Percentiles rank a stretch among this genome's conserved stretches.
phyloP scores from a whole-genome alignment of 352 stramenopile genomes.

The Globisporangium radiosum region DNA sequence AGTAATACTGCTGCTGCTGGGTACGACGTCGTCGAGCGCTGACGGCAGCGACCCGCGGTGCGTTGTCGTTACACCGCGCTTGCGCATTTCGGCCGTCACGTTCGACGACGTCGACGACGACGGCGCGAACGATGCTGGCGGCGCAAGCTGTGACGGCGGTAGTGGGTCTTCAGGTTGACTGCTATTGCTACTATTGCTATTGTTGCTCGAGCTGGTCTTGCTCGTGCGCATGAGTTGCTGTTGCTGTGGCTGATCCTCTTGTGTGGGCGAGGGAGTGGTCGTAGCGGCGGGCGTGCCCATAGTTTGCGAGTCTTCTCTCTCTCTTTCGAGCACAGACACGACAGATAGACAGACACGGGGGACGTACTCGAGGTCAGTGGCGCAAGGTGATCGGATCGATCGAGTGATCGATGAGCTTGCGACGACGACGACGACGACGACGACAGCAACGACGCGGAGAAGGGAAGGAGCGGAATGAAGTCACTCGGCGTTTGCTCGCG shows the following conservation, averaged over 20 bases:
- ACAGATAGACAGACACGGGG: no score
- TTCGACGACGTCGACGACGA: conserved; percentile 13
- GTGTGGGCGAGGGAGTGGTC: neutral
- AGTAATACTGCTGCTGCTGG: neutral
- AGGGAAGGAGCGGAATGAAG: conserved; percentile 1
- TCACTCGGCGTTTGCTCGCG: neutral
- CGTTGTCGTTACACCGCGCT: conserved; percentile 6
- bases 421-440: no score
- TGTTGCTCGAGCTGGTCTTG: neutral
- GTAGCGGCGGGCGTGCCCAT: conserved; percentile 6
- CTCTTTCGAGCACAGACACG: no score
- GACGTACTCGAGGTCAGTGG: no score
- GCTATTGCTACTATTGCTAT: neutral
- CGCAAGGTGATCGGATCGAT: no score
- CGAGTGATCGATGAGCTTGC: no score
- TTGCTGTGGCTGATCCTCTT: conserved; percentile 1
- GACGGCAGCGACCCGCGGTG: conserved; percentile 13
- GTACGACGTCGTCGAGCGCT: conserved; percentile 1
- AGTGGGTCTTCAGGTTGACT: neutral
- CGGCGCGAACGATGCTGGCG: neutral
- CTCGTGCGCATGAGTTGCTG: conserved; percentile 1
- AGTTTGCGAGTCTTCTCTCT: neutral
- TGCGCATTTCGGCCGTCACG: conserved; percentile 10
- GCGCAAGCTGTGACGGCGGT: conserved; percentile 63
- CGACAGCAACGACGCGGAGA: neutral